Conservation (phyloP, 306 rosid genomes). For the Citrullus colocynthis region DNA sequence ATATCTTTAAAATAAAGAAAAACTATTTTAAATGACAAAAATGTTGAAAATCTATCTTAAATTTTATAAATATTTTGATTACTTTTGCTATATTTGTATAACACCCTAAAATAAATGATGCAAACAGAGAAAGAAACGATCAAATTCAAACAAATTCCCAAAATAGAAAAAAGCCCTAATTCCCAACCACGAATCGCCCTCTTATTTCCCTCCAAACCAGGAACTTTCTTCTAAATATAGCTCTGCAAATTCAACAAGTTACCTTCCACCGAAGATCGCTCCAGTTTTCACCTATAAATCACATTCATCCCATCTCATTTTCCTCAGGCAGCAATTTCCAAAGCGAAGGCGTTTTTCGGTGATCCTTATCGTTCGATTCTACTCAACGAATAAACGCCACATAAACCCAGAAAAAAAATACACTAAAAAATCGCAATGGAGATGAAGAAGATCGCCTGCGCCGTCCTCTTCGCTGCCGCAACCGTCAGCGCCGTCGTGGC, state of each 20-base stretch:
- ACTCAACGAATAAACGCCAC: background rate
- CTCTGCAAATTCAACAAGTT: background rate
- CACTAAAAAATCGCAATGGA: slow-evolving; percentile 18
- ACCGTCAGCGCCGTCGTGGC: slow-evolving; percentile 32
- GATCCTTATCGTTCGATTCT: background rate
- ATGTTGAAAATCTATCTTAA: too few species aligned
- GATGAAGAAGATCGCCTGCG: slow-evolving; percentile 38
- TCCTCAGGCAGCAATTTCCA: slow-evolving; percentile 10
- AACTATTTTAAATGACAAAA: too few species aligned
- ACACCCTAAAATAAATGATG: too few species aligned
- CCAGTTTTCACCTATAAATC: slow-evolving; percentile 2
- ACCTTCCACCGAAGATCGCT: background rate
- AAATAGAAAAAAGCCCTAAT: background rate
- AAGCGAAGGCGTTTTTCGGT: slow-evolving; percentile 6
- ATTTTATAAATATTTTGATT: too few species aligned
- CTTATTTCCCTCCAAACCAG: background rate
- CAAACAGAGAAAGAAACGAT: background rate
- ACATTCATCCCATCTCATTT: background rate
- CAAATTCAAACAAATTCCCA: background rate
- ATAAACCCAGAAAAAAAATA: background rate
- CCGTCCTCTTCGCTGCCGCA: slow-evolving; percentile 22
- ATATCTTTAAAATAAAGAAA: too few species aligned
- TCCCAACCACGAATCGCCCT: background rate
- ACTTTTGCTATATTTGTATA: too few species aligned
- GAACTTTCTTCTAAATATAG: background rate